Evolutionary conservation across 192 early-diverging fungal genomes (phyloP), one percentile per base, ranked within the genome.

Genomic region (Coemansia sp.): DNA sequence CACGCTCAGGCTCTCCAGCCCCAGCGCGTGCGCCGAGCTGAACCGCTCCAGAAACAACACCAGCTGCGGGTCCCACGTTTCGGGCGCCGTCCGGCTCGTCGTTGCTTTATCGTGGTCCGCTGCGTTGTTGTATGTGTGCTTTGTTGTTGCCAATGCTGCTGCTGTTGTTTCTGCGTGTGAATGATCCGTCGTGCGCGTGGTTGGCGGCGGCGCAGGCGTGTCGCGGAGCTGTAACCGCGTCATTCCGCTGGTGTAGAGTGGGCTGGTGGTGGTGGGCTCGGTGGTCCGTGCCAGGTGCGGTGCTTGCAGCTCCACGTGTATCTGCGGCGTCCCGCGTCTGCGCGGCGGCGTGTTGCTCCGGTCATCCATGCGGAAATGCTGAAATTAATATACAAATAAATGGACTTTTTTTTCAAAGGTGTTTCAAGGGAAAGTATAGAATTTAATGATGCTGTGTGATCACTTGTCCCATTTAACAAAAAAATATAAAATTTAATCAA

Each of bases 141-240:
- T n/a, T n/a, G n/a, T n/a, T n/a, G n/a, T n/a, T n/a, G n/a, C n/a
- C n/a, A n/a, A n/a, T n/a, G n/a, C n/a, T n/a, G n/a, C n/a, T n/a
- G n/a, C n/a, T n/a, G n/a, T 16, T 60, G 67, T 32, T 33, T 47
- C 22, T 56, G 18, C 18, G 50, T 61, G 38, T 10, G 64, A 60
- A 18, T 67, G 60, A n/a, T 67, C 74, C 10, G 65, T 61, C 21
- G 68, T 71, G 19, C 62, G 74, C n/a, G 74, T 66, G 49, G 68
- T 54, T 18, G 68, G 30, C 29, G 53, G 57, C 21, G 64, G 68
- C 35, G 58, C 54, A 11, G 60, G 64, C 5, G 47, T 64, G 11
- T 56, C 54, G n/a, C n/a, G n/a, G 35, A 67, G 48, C 52, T 77
- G 73, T 5, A 60, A 60, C 18, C 74, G 52, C 14, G 53, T 54